Evolutionary conservation across 106 monocot genomes (phyloP), one percentile per base, ranked within the genome.

Genomic region (Dendrobium nobile): DNA sequence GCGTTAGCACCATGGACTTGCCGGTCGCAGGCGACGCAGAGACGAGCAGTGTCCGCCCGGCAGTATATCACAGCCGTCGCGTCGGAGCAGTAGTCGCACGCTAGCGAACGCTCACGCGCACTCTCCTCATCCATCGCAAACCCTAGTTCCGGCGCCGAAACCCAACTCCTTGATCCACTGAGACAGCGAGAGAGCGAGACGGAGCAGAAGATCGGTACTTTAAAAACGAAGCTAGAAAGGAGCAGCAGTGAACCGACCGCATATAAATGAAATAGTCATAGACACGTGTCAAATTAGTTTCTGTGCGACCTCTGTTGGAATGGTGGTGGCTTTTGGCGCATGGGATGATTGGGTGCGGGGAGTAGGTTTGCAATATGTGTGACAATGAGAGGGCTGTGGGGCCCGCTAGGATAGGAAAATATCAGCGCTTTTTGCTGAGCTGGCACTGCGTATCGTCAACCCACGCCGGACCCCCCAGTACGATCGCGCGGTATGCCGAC

Each of bases 1-100:
- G 86, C 81, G 89, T 93, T 93, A 37, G 91, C 93, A 20, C 75
- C 44, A 87, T 93, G 93, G 16, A 93, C 91, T 77, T 82, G 74
- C 55, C 89, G 91, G 90, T 95, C 94, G 84, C 94, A 95, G 44
- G 78, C 26, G 27, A 95, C 54, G 91, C 94, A 92, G 40, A 95
- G 91, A 33, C 87, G 77, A 22, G 94, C 91, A 6, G 84, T 37
- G 84, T 95, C 94, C 16, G 94, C 94, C 7, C 94, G 48, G 87
- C 94, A 95, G 88, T 88, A 91, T 61, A 95, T 31, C 43, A 80
- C 85, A 59, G 91, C 94, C 80, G 45, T 72, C 55, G 86, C 68
- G 18, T 82, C 81, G 22, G 51, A 54, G 86, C 94, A 94, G 88
- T 82, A 94, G 41, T 94, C 94, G 84, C 94, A 94, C 45, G 51